These are phyloP conservation scores for Linderina pennispora DNA, from an alignment of 192 early-diverging fungal genomes.

Conservation along the genomic window DNA sequence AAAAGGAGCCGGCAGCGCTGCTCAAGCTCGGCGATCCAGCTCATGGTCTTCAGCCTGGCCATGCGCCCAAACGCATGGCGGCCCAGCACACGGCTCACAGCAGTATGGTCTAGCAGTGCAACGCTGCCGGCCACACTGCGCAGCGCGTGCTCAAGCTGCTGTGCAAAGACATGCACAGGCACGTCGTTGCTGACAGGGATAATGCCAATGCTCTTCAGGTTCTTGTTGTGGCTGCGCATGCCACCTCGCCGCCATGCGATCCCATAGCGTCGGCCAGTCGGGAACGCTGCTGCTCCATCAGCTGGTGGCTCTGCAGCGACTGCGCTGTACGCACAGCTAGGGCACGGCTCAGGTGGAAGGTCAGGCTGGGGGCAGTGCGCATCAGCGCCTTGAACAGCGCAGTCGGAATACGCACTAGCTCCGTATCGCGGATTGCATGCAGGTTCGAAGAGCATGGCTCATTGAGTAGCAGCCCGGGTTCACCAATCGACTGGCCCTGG, in stretches of 20 bases:
- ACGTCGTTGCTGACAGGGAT: conserved; percentile 79
- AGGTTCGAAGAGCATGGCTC: conserved; percentile 73
- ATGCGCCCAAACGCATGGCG: conserved; percentile 87
- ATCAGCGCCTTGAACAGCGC: conserved; percentile 92
- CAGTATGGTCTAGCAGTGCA: conserved; percentile 73
- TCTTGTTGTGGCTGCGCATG: conserved; percentile 78
- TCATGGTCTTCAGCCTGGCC: conserved; percentile 86
- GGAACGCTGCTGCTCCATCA: conserved; percentile 4
- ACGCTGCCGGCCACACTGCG: conserved; percentile 60
- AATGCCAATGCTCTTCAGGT: conserved; percentile 92
- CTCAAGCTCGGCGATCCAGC: conserved; percentile 94
- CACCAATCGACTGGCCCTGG: conserved; percentile 93
- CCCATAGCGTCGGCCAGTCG: too few relatives aligned
- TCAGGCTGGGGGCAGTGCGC: conserved; percentile 82
- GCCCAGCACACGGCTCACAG: conserved; percentile 75
- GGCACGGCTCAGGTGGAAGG: conserved; percentile 83
- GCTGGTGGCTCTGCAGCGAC: conserved; percentile 37
- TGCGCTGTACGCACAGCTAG: conserved; percentile 70
- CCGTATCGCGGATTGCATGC: conserved; percentile 96
- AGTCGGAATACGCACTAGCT: conserved; percentile 92
- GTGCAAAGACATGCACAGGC: conserved; percentile 85
- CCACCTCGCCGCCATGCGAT: conserved; percentile 18
- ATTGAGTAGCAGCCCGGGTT: conserved; percentile 81
- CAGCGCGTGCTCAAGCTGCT: conserved; percentile 70
- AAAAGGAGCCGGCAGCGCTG: conserved; percentile 80